phyloP scores from a whole-genome alignment of 1,139 yeast genomes.

The Candida pseudoviswanathii region DNA sequence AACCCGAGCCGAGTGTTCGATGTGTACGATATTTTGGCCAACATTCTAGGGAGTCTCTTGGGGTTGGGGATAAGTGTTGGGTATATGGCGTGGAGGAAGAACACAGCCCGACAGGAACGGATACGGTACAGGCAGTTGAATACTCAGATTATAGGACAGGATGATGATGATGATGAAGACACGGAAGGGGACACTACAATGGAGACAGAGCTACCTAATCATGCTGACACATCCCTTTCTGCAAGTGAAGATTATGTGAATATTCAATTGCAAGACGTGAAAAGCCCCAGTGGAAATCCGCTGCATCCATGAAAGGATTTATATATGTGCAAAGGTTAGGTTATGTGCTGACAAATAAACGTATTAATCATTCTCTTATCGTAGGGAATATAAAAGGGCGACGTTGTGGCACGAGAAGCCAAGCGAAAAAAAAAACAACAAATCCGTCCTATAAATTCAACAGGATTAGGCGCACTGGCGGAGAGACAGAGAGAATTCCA shows the following conservation, averaged over 20 bases:
- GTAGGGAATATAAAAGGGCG: not conserved
- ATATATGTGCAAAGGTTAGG: not conserved
- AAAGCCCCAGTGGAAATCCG: conserved; percentile 22
- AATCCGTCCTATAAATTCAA: too few species aligned
- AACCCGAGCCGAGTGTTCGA: conserved; percentile 55
- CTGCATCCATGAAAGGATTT: not conserved
- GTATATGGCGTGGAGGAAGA: conserved; percentile 16
- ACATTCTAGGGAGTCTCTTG: conserved; percentile 37
- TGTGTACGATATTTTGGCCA: conserved; percentile 45
- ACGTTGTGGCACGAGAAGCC: too few species aligned
- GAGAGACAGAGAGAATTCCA: too few species aligned
- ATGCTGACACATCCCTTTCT: not conserved
- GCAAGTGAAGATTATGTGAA: conserved; percentile 44
- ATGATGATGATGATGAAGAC: conserved; percentile 26
- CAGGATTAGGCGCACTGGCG: too few species aligned
- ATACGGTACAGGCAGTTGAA: conserved; percentile 10
- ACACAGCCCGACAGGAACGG: conserved; percentile 10
- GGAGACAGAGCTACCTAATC: not conserved
- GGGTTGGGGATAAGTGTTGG: conserved; percentile 25
- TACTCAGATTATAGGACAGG: conserved; percentile 43
- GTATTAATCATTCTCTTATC: not conserved
- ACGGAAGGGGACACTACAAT: not conserved
- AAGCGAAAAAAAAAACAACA: too few species aligned
- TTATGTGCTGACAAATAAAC: not conserved
- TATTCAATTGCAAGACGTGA: conserved; percentile 48